A percentile compares a stretch with the other conserved stretches of the same genome.
These are phyloP conservation scores for Colletotrichum lindemuthianum DNA, from an alignment of 2,329 filamentous ascomycete genomes.

Conservation along the genomic window DNA sequence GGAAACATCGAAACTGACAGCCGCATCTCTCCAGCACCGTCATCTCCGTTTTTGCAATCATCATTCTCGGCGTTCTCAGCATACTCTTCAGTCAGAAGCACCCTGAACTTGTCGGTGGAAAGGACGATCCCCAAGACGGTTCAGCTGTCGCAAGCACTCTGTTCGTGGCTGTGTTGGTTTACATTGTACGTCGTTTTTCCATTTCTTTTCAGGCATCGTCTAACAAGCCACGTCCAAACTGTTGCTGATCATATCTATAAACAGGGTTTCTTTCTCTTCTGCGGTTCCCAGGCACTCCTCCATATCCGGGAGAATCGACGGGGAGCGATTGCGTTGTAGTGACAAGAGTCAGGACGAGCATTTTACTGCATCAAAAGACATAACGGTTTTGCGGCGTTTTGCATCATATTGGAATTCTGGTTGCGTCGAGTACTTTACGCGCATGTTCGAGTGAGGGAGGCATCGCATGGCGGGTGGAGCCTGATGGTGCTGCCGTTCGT, in stretches of 20 bases:
- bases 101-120: slow-evolving; percentile 83
- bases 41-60: slow-evolving; percentile 71
- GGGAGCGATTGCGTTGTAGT: slow-evolving; percentile 81
- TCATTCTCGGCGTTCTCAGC: slow-evolving; percentile 72
- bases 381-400: slow-evolving; percentile 34
- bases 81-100: slow-evolving; percentile 82
- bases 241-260: neutral
- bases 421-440: slow-evolving; percentile 13
- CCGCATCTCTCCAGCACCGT: slow-evolving; percentile 69
- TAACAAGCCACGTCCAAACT: neutral
- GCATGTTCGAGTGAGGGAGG: slow-evolving; percentile 7
- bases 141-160: slow-evolving; percentile 84
- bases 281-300: slow-evolving; percentile 86
- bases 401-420: slow-evolving; percentile 30
- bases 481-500: neutral
- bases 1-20: slow-evolving; percentile 4
- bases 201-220: neutral
- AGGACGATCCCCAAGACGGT: slow-evolving; percentile 76
- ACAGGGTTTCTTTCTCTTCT: slow-evolving; percentile 90
- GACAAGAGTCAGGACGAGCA: slow-evolving; percentile 15
- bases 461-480: slow-evolving; percentile 1
- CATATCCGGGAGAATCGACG: slow-evolving; percentile 85
- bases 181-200: slow-evolving; percentile 72
- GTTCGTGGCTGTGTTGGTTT: slow-evolving; percentile 88
- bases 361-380: slow-evolving; percentile 33